Evolutionary conservation across 345 rosid genomes (phyloP).

Genomic region (Arabis alpina): DNA sequence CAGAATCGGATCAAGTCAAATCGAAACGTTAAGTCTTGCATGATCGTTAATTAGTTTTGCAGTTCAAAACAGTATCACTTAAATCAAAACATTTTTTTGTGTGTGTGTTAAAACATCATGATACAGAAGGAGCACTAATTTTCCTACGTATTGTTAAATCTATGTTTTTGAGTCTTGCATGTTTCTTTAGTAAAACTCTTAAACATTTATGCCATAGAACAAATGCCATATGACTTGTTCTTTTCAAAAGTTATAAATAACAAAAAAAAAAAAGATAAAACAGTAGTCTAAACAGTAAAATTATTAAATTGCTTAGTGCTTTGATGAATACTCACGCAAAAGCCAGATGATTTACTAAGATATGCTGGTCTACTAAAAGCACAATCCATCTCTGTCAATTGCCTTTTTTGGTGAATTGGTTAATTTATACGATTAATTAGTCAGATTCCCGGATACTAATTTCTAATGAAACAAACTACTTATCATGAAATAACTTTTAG

Average conservation of each 20-base stretch:
- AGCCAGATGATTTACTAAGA: conserved; percentile 29
- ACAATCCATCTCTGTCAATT: conserved; percentile 13
- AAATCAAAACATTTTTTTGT: too few relatives aligned
- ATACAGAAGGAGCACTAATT: not conserved
- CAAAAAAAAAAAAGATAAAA: not conserved
- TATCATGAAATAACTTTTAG: too few relatives aligned
- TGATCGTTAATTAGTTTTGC: not conserved
- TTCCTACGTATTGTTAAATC: not conserved
- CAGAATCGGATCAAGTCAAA: not conserved
- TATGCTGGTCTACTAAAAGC: conserved; percentile 33
- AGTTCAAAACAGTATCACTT: too few relatives aligned
- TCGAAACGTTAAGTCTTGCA: not conserved
- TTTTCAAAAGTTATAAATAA: not conserved
- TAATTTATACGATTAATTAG: conserved; percentile 2
- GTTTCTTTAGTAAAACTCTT: not conserved
- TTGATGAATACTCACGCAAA: conserved; percentile 41
- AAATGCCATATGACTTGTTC: not conserved
- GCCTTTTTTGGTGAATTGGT: not conserved
- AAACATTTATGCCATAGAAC: not conserved
- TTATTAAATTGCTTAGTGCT: conserved; percentile 31
- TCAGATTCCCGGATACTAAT: not conserved
- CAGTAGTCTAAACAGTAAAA: not conserved
- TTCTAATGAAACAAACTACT: too few relatives aligned
- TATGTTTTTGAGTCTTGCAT: not conserved
- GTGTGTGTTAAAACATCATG: too few relatives aligned